Conservation (phyloP, 2,329 filamentous ascomycete genomes). For the Curvularia hawaiiensis region DNA sequence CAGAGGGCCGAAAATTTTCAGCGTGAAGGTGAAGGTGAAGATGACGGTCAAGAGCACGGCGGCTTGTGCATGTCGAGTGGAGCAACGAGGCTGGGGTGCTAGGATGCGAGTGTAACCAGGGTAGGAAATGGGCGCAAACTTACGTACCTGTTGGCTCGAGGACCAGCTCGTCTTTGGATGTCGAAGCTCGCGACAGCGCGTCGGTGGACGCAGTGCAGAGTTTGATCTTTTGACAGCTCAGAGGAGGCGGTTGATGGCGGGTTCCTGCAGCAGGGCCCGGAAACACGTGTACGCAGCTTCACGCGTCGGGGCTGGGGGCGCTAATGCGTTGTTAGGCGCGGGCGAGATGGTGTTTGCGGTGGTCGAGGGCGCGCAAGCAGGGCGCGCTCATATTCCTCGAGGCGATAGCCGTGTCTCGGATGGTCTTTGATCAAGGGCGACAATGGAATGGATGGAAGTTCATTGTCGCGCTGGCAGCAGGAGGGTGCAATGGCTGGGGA, state of each 20-base stretch:
- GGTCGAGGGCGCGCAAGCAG: slow-evolving; percentile 14
- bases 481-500: slow-evolving; percentile 14
- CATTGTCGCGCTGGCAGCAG: slow-evolving; percentile 22
- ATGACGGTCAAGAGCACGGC: slow-evolving; percentile 7
- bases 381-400: slow-evolving; percentile 26
- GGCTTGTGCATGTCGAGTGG: slow-evolving; percentile 9
- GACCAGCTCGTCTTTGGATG: neutral
- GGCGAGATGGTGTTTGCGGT: slow-evolving; percentile 12
- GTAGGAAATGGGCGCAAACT: slow-evolving; percentile 14
- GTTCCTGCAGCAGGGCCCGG: slow-evolving; percentile 20
- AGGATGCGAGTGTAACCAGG: slow-evolving; percentile 11
- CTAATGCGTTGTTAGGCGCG: slow-evolving; percentile 16
- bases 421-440: slow-evolving; percentile 16
- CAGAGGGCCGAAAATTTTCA: slow-evolving; percentile 7
- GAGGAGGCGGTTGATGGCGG: slow-evolving; percentile 18
- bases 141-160: slow-evolving; percentile 10
- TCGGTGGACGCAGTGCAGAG: slow-evolving; percentile 8
- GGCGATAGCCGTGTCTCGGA: slow-evolving; percentile 6
- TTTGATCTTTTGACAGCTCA: slow-evolving; percentile 15
- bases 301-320: slow-evolving; percentile 32
- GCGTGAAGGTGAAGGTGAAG: slow-evolving; percentile 9
- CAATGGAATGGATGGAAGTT: slow-evolving; percentile 22
- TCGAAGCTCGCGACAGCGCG: neutral
- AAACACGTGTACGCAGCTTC: slow-evolving; percentile 34
- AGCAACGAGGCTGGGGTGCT: slow-evolving; percentile 9